Evolutionary conservation across 208 protist genomes (phyloP).

Genomic region (Trypanosoma mega): DNA sequence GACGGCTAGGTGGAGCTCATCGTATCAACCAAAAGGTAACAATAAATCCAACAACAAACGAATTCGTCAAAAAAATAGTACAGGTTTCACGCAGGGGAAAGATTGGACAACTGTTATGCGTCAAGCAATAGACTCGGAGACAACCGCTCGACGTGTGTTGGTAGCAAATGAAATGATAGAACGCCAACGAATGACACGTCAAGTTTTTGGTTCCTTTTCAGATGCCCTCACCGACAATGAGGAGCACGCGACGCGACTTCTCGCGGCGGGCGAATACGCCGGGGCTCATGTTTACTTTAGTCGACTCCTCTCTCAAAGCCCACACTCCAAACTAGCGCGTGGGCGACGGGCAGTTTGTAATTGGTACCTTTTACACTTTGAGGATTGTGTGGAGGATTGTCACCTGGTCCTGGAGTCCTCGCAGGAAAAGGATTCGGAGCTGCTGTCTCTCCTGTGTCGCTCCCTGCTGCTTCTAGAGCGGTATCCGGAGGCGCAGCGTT

Average conservation of each 20-base stretch:
- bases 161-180: conserved; percentile 34
- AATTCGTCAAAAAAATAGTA: not conserved
- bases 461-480: conserved; percentile 54
- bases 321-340: conserved; percentile 22
- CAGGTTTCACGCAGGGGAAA: not conserved
- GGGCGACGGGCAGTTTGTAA: conserved; percentile 54
- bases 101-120: not conserved
- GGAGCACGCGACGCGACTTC: conserved; percentile 23
- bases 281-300: conserved; percentile 27
- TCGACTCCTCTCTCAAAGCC: conserved; percentile 18
- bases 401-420: conserved; percentile 16
- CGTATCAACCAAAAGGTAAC: no score
- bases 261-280: conserved; percentile 20
- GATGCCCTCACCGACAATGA: conserved; percentile 17
- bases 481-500: conserved; percentile 41
- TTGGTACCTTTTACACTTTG: conserved; percentile 66
- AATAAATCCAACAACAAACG: no score
- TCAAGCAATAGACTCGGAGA: conserved; percentile 19
- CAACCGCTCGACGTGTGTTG: conserved; percentile 16
- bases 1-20: no score
- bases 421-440: conserved; percentile 9
- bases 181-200: conserved; percentile 20
- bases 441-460: conserved; percentile 30
- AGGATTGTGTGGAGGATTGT: conserved; percentile 73
- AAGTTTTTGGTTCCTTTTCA: not conserved